These are phyloP conservation scores for Globisporangium camurandrum DNA, from an alignment of 352 stramenopile genomes.

Conservation along the genomic window DNA sequence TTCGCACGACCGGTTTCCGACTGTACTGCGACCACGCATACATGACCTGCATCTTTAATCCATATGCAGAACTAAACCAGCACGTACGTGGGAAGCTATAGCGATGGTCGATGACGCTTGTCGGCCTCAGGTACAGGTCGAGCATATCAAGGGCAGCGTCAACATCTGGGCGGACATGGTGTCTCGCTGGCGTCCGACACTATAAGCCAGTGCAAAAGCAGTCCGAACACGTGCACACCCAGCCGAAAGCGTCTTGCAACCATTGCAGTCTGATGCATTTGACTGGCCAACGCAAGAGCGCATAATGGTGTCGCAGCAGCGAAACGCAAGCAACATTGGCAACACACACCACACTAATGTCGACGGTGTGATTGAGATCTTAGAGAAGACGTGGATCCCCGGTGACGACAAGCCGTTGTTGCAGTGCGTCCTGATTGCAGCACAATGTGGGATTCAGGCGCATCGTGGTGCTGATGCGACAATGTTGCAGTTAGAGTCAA, in stretches of 20 bases:
- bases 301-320: neutral
- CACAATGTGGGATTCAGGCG: constrained; percentile 13
- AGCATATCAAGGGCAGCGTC: constrained; percentile 16
- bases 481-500: constrained; percentile 1
- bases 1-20: constrained; percentile 7
- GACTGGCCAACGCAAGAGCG: neutral
- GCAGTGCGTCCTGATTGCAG: constrained; percentile 11
- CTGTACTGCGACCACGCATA: constrained; percentile 22
- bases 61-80: constrained; percentile 15
- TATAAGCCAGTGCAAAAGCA: neutral
- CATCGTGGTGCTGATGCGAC: constrained; percentile 14
- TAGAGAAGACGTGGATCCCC: neutral
- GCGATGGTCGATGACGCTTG: constrained; percentile 13
- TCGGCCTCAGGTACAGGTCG: constrained; percentile 14
- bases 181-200: constrained; percentile 11
- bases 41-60: constrained; percentile 17
- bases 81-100: constrained; percentile 19
- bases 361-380: neutral
- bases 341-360: too few relatives aligned
- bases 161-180: constrained; percentile 24
- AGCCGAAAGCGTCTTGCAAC: neutral
- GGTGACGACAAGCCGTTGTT: constrained; percentile 1
- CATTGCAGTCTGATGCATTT: neutral
- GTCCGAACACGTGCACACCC: neutral
- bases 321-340: neutral